These are phyloP conservation scores for Solanum raphanifolium DNA, from an alignment of 257 asterid species.

Conservation along the genomic window DNA sequence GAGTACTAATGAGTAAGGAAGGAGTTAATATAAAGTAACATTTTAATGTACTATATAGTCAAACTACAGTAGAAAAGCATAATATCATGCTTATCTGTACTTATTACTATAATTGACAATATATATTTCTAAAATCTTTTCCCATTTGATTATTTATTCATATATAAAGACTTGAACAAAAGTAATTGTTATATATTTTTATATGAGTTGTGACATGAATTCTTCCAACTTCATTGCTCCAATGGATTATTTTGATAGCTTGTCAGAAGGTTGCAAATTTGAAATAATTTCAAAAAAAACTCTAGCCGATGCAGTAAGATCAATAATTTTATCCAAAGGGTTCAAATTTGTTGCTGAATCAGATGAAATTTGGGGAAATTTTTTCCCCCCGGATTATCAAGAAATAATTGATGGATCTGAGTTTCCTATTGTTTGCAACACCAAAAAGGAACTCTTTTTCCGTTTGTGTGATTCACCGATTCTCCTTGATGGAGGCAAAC, in stretches of 20 bases:
- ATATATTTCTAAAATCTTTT: neutral
- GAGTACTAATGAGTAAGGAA: no score
- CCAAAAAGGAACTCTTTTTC: neutral
- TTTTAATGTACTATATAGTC: no score
- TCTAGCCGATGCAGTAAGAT: neutral
- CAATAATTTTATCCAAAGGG: neutral
- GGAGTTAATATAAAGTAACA: no score
- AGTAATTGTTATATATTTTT: neutral
- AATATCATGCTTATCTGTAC: neutral
- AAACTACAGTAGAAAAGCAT: neutral
- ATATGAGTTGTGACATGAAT: neutral
- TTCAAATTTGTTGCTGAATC: constrained; percentile 16
- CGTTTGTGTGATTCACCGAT: neutral
- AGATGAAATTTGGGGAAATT: constrained; percentile 11
- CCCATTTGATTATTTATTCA: neutral
- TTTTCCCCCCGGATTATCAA: neutral
- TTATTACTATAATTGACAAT: neutral
- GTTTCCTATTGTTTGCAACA: neutral
- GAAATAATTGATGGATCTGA: no score
- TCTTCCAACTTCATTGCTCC: neutral
- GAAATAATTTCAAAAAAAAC: neutral
- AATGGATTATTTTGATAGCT: no score
- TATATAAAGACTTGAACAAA: neutral
- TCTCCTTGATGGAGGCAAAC: neutral
- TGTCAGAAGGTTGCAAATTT: no score